Base-by-base conservation (phyloP, 2,329 filamentous ascomycete genomes). In the Thelonectria blattea region DNA sequence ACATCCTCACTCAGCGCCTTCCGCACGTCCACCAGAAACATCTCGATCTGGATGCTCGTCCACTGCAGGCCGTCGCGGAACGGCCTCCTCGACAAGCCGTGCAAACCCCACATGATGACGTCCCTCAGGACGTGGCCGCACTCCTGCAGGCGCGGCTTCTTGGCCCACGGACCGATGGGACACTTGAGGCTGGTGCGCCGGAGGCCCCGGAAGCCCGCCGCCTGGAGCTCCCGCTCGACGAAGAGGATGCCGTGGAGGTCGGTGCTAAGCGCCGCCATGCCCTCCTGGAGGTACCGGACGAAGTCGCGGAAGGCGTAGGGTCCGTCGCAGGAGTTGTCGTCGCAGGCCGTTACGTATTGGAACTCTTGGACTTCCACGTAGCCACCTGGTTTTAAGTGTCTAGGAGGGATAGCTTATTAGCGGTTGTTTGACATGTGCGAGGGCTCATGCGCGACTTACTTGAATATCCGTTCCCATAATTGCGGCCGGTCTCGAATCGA, bases 291-390 rank as follows among this genome's bases (percentile, higher is more conserved):
- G 63, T 76, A 80, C 14, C 66, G 66, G 24, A 79, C 66, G 60
- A 81, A 83, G 66, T 83, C 81, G 22, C 80, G 76, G 66, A 80
- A 76, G 6, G 81, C 80, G 52, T 81, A 83, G 5, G 78, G 76
- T 0, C 75, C 76, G 18, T 74, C 68, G 42, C 80, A 78, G 1
- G 78, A 77, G 45, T 67, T 50, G 71, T 85, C 82, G 67, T 84
- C 81, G 67, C 78, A 79, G 10, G 73, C 72, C 3, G 78, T 71
- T 12, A 64, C 64, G 65, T 78, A 77, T 42, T 78, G 71, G 42
- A 83, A 75, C 42, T 84, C 82, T 58, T 82, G 79, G 22, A 83
- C 66, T 64, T 85, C 82, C 24, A 84, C 73, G 56, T 79, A 83
- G 24, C 81, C 82, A 30, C 82, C 82, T 1, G 82, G 82, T 60